Base-by-base conservation (phyloP, 352 stramenopile species). In the Phytophthora melonis region DNA sequence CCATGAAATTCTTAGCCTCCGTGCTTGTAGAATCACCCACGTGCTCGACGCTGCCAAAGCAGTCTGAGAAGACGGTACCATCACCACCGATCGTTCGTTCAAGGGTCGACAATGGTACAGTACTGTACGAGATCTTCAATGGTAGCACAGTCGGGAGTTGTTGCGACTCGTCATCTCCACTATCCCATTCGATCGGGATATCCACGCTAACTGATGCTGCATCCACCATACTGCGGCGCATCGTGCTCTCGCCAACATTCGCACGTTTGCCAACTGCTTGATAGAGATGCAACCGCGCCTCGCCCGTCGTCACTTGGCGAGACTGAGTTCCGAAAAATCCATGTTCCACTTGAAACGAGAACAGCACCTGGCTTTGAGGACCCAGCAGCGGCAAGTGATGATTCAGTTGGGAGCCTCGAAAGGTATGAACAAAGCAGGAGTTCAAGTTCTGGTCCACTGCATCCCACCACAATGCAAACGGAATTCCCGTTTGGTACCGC, bases 381-480 rank as follows among this genome's bases (percentile, higher is more conserved):
- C 68, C 56, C 4, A 83, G 32, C 18, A 36, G n/a, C 4, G 56
- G 49, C 30, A 34, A 34, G 30, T 34, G 30, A 2, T 34, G 6
- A 34, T 34, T 34, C 30, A 34, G 30, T 49, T 57, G 11, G 8
- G 30, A 16, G 7, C 27, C 21, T 34, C 34, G 63, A 9, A 83
- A 68, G 5, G 66, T 64, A 63, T 87, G 79, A 25, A 70, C 60
- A 43, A 90, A 89, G 25, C 68, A 64, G 1, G 83, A 89, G 58
- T 91, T 89, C 39, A 87, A 68, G 11, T 72, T 72, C 1, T 19
- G 41, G 36, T 87, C 68, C 11, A 68, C 58, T 30, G 79, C 70
- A 66, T 91, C 83, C 83, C 83, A 91, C 83, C 83, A 91, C 52
- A 91, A 66, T 16, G 68, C 72, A 60, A 91, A 91, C n/a, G 63